Conservation (phyloP, 768 basidiomycete species). For the Nidularia pulvinata region DNA sequence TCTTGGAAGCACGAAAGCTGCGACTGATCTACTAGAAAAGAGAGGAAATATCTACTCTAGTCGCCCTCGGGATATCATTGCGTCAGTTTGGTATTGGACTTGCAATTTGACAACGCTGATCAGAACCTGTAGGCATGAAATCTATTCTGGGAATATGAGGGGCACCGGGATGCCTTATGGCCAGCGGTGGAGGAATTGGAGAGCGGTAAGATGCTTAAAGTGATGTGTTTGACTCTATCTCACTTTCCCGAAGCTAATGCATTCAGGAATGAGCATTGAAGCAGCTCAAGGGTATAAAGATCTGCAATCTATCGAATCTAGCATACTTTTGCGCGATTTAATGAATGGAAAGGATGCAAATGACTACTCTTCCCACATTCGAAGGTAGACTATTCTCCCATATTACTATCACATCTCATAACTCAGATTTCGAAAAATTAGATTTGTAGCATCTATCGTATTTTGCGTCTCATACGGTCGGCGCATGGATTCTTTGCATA, state of each 20-base stretch:
- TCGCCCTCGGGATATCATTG: background rate
- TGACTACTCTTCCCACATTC: background rate
- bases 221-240: background rate
- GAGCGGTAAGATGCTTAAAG: background rate
- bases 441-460: slow-evolving; percentile 5
- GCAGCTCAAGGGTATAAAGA: background rate
- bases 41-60: background rate
- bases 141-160: background rate
- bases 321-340: background rate
- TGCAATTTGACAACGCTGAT: background rate
- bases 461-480: slow-evolving; percentile 8
- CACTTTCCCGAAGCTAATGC: background rate
- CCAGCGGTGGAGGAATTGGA: background rate
- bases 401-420: background rate
- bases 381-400: background rate
- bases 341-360: background rate
- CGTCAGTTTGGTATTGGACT: background rate
- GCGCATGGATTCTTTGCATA: slow-evolving; percentile 2
- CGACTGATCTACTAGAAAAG: background rate
- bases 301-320: background rate
- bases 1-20: background rate
- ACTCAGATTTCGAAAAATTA: background rate
- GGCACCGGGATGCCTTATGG: background rate
- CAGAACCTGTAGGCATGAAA: background rate
- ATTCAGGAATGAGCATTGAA: background rate